A percentile compares a stretch with the other conserved stretches of the same genome.
Conservation (phyloP, 2,329 filamentous ascomycete species). For the Cordyceps cicadae region DNA sequence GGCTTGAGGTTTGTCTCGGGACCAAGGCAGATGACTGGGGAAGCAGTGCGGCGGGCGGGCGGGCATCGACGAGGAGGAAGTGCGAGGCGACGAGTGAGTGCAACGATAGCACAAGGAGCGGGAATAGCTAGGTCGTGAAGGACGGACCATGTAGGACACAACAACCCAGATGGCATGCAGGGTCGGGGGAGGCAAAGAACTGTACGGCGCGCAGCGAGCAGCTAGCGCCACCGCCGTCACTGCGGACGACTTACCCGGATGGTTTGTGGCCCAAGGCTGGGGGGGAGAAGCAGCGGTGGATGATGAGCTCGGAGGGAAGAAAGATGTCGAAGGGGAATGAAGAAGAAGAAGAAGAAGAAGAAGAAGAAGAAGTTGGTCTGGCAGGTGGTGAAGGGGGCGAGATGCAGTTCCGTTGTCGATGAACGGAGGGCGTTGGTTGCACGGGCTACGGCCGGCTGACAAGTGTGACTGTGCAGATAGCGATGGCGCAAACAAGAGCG, state of each 20-base stretch:
- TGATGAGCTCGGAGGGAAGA: neutral
- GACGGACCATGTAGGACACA: neutral
- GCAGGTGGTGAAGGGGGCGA: neutral
- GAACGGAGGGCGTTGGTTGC: neutral
- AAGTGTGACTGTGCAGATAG: conserved; percentile 4
- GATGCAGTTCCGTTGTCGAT: neutral
- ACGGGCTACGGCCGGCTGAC: neutral
- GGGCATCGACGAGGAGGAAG: neutral
- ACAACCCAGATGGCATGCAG: neutral
- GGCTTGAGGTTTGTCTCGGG: neutral
- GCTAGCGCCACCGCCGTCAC: neutral
- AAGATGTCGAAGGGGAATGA: neutral
- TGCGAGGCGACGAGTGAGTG: neutral
- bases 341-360: neutral
- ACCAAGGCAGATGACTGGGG: conserved; percentile 4
- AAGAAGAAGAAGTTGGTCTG: neutral
- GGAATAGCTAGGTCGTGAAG: neutral
- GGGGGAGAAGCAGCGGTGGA: neutral
- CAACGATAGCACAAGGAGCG: neutral
- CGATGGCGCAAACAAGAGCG: conserved; percentile 5
- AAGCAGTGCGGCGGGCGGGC: neutral
- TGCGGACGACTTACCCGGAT: conserved; percentile 6
- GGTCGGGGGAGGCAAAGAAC: neutral
- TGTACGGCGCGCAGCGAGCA: neutral
- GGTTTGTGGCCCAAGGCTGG: neutral